Evolutionary conservation across 306 rosid species (phyloP), one percentile per base, ranked within the genome.

Genomic region (Casuarina glauca): DNA sequence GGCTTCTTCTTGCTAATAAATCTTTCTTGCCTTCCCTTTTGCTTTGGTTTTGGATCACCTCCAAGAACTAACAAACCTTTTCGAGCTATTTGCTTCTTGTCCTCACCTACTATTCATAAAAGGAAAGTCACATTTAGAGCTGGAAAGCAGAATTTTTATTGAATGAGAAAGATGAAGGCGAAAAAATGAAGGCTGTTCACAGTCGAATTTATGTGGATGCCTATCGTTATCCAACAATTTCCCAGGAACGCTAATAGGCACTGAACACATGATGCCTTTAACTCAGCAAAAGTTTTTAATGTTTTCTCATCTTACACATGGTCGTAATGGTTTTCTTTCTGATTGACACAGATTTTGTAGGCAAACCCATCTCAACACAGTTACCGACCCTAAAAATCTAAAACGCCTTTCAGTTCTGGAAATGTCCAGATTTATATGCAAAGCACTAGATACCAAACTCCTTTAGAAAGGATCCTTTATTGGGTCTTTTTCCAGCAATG

Each of bases 21-120:
- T 55, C 38, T 80, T 60, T 75, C 78, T 39, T 36, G 73, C 58
- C 73, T 91, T 74, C 80, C 64, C 35, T 75, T 90, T 60, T 74
- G 85, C 83, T 81, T 83, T 61, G 77, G 76, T 74, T 80, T 87
- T 79, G 90, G 68, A 79, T 82, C 85, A 13, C 93, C 94, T 64
- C 98, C 97, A 41, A 94, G 87, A 80, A 88, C 88, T 67, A 84
- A 79, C 60, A 89, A 88, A 52, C 75, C 78, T 73, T 86, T 88
- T 81, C 74, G 78, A 9, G 72, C 67, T 67, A 62, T 63, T 64
- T 75, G 86, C 77, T 62, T 82, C 78, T 87, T 84, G 64, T 52
- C 48, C 51, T 70, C 75, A 66, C 87, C 97, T 91, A 58, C 54
- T 39, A 52, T 58, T 73, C 67, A 39, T 36, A 55, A 60, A 79